These are phyloP conservation scores for Cyclanthera cordifolia DNA, from an alignment of 306 rosid genomes.

Conservation along the genomic window DNA sequence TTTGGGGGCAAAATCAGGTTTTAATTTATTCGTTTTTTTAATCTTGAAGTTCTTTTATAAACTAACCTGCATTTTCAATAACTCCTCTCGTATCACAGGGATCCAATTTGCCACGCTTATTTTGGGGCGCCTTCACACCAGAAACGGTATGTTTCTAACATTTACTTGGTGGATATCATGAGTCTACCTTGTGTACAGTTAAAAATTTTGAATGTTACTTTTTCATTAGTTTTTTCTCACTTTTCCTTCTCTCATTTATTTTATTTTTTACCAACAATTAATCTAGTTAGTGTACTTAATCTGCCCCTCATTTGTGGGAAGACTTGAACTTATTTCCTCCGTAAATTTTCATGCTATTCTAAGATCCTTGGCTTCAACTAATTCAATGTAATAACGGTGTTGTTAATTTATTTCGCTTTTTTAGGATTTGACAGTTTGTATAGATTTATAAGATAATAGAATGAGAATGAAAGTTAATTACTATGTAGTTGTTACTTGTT, in stretches of 20 bases:
- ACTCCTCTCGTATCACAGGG: conserved; percentile 37
- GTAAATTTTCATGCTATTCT: neutral
- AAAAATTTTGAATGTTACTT: neutral
- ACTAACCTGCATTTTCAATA: conserved; percentile 5
- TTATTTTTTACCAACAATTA: neutral
- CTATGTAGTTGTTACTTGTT: neutral
- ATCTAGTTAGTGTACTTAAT: neutral
- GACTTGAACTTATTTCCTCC: neutral
- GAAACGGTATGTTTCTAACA: conserved; percentile 36
- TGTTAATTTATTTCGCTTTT: neutral
- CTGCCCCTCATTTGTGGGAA: neutral
- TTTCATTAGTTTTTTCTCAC: neutral
- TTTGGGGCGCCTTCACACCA: conserved; percentile 75
- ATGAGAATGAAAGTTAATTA: neutral
- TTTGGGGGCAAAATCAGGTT: conserved; percentile 98
- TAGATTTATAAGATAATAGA: neutral
- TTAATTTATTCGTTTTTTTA: neutral
- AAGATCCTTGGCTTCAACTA: neutral
- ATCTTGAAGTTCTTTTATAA: neutral
- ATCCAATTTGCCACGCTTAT: conserved; percentile 76
- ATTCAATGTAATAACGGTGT: neutral
- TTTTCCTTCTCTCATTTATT: neutral
- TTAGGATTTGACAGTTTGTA: neutral
- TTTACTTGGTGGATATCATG: neutral
- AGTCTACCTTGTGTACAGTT: neutral